These are phyloP conservation scores for Epichloe brachyelytri DNA, from an alignment of 2,329 filamentous ascomycete genomes.

Conservation along the genomic window DNA sequence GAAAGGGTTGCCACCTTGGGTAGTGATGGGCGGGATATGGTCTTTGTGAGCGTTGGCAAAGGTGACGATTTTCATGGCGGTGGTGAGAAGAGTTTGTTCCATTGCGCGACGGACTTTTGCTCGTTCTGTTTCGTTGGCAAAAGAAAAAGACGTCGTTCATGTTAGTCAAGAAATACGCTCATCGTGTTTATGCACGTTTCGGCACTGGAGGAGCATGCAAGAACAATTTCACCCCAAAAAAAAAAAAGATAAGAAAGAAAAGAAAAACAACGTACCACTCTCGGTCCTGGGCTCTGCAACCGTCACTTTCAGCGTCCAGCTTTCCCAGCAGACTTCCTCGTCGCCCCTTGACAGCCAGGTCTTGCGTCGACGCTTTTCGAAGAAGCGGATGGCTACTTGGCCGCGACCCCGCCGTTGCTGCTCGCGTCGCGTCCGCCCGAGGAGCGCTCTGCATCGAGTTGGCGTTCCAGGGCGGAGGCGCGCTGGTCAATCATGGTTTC, in stretches of 20 bases:
- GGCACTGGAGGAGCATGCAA: no score
- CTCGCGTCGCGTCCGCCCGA: constrained; percentile 8
- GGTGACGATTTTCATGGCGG: constrained; percentile 79
- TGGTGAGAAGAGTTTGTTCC: constrained; percentile 77
- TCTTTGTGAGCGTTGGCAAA: constrained; percentile 83
- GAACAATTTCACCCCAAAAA: background rate
- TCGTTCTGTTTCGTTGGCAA: constrained; percentile 43
- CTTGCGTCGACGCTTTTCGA: constrained; percentile 80
- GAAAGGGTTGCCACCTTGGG: constrained; percentile 86
- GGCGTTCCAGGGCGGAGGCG: constrained; percentile 63
- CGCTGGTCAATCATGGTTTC: constrained; percentile 89
- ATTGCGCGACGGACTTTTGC: constrained; percentile 82
- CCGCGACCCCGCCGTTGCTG: constrained; percentile 29
- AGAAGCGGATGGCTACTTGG: constrained; percentile 80
- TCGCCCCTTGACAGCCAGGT: constrained; percentile 68
- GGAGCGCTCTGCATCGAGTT: constrained; percentile 51
- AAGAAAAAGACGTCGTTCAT: background rate
- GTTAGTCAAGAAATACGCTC: no score
- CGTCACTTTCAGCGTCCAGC: constrained; percentile 89
- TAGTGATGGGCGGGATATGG: constrained; percentile 94
- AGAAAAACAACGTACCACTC: constrained; percentile 52
- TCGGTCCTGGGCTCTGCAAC: constrained; percentile 82
- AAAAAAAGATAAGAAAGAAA: background rate
- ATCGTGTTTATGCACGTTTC: no score
- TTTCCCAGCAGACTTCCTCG: constrained; percentile 94